These are phyloP conservation scores for Solanum medicagineum DNA, from an alignment of 257 asterid genomes.

Conservation along the genomic window DNA sequence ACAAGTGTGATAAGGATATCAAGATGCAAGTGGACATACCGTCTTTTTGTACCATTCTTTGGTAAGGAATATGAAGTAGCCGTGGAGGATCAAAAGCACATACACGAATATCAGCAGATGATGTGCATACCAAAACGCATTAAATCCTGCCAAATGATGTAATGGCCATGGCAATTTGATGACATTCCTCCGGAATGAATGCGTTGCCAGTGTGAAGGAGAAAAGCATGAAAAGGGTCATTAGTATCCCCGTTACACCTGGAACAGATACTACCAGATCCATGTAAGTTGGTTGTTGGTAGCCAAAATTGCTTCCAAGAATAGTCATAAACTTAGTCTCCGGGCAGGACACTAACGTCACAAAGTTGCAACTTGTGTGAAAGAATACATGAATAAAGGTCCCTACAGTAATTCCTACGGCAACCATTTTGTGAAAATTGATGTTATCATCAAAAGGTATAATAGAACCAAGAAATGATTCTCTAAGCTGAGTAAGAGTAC, in stretches of 20 bases:
- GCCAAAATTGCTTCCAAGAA: slow-evolving; percentile 35
- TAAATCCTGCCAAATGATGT: slow-evolving; percentile 67
- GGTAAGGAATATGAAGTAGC: slow-evolving; percentile 54
- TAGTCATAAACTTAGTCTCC: slow-evolving; percentile 14
- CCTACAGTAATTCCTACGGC: slow-evolving; percentile 46
- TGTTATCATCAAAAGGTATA: slow-evolving; percentile 80
- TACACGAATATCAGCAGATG: slow-evolving; percentile 68
- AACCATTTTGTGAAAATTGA: slow-evolving; percentile 70
- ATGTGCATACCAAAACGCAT: slow-evolving; percentile 89
- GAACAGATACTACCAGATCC: slow-evolving; percentile 22
- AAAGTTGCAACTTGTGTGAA: slow-evolving; percentile 52
- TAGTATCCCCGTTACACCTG: slow-evolving; percentile 51
- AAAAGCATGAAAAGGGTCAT: slow-evolving; percentile 47
- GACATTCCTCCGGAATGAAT: slow-evolving; percentile 59
- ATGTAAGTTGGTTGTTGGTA: slow-evolving; percentile 49
- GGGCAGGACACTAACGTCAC: slow-evolving; percentile 50
- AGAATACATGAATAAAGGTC: slow-evolving; percentile 20
- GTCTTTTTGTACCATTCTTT: slow-evolving; percentile 63
- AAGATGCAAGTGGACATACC: slow-evolving; percentile 21
- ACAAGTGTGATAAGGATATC: neutral
- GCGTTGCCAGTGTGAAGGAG: slow-evolving; percentile 61
- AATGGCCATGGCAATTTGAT: slow-evolving; percentile 53
- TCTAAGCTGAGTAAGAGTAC: slow-evolving; percentile 54
- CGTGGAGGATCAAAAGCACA: slow-evolving; percentile 56
- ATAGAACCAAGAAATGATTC: slow-evolving; percentile 51